Base-by-base conservation (phyloP, 164 flowering plant genomes). In the Macadamia tetraphylla region DNA sequence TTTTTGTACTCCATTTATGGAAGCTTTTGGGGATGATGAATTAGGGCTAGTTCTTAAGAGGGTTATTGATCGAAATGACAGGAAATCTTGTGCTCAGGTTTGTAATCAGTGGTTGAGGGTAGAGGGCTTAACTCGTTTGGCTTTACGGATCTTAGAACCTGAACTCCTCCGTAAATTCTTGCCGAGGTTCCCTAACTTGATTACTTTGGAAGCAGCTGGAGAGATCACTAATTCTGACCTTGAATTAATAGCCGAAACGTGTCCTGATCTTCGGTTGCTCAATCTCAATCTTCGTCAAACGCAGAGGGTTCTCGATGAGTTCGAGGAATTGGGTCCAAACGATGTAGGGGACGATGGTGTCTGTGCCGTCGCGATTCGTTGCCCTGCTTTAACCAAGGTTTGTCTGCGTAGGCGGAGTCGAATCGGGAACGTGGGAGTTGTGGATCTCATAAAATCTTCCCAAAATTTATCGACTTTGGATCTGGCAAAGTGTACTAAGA, bases 81-180 rank as follows among this genome's bases (percentile, higher is more conserved):
- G 77, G 62, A 64, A 61, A 31, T 74, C 77, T 1, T 67, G 70
- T 65, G 68, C 77, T 51, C 68, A 42, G 15, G 80, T 77, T 6
- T 74, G 80, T 63, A 77, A 74, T 57, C 77, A 71, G 46, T 77
- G 80, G 80, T 59, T 64, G 18, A 60, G 77, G 49, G 77, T 77
- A 8, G 80, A 77, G 49, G 80, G 80, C 18, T 60, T 53, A 17
- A 67, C 67, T 9, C 72, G 77, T 13, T 18, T 18, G 9, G 67
- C 67, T 0, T 29, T 77, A 29, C 73, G 68, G 7, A 69, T 73
- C 30, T 51, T 67, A 30, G 80, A 74, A 29, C 62, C 73, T n/a
- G 65, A 71, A 17, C 35, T 35, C 9, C 72, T 77, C 32, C 70
- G 9, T 12, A 44, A 48, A 35, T 71, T 77, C 69, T 62, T 77